Percentiles rank a stretch among this genome's conserved stretches.
These are phyloP conservation scores for Dujonia santamariae DNA, from an alignment of 1,139 yeast genomes.

Conservation along the genomic window DNA sequence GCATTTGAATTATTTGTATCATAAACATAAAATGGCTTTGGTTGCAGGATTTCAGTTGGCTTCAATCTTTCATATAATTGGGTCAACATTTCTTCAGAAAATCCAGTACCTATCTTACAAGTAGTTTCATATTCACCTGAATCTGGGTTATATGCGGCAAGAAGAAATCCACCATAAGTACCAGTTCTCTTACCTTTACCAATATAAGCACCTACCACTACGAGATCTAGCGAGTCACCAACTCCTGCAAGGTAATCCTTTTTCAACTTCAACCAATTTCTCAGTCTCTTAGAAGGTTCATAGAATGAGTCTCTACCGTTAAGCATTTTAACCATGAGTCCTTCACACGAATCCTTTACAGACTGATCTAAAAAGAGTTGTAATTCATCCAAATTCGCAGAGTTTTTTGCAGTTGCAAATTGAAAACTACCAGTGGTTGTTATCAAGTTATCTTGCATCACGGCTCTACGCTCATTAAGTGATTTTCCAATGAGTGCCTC, in stretches of 20 bases:
- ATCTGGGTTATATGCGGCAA: constrained; percentile 87
- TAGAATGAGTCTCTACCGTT: constrained; percentile 79
- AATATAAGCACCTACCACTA: constrained; percentile 89
- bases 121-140: constrained; percentile 92
- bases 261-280: constrained; percentile 93
- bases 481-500: constrained; percentile 67
- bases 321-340: constrained; percentile 89
- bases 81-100: constrained; percentile 78
- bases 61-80: constrained; percentile 57
- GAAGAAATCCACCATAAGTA: constrained; percentile 86
- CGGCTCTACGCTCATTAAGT: constrained; percentile 64
- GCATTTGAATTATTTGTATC: constrained; percentile 63
- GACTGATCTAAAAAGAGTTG: constrained; percentile 88
- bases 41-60: constrained; percentile 63
- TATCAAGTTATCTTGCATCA: constrained; percentile 54
- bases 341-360: constrained; percentile 89
- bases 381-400: constrained; percentile 73
- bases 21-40: constrained; percentile 69
- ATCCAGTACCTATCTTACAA: constrained; percentile 97
- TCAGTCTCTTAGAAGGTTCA: constrained; percentile 91
- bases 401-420: constrained; percentile 73
- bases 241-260: constrained; percentile 93
- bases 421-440: constrained; percentile 75
- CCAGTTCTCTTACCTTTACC: constrained; percentile 97
- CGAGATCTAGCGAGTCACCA: constrained; percentile 92